Conservation (phyloP, 2,329 filamentous ascomycete genomes). For the Aureobasidium sp. region DNA sequence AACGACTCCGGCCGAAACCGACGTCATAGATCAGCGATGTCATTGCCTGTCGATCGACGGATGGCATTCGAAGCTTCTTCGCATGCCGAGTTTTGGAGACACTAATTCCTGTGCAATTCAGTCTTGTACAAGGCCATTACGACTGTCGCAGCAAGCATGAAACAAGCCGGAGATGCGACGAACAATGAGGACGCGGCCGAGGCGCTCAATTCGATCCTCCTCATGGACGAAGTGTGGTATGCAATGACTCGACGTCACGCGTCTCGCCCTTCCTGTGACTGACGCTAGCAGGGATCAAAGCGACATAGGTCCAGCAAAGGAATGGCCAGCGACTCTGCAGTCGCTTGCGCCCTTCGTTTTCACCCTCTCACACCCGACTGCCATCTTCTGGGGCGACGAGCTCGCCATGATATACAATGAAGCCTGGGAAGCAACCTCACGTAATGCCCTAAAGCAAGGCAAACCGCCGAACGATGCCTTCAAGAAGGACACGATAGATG, state of each 20-base stretch:
- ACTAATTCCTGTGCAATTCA: background rate
- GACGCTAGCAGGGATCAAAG: conserved; percentile 18
- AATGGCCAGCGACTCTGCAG: conserved; percentile 31
- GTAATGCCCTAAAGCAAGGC: conserved; percentile 31
- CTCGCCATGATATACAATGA: conserved; percentile 36
- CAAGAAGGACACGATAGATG: conserved; percentile 28
- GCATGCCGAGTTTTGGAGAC: background rate
- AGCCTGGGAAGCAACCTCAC: conserved; percentile 34
- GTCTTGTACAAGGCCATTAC: background rate
- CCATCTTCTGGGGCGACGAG: conserved; percentile 37
- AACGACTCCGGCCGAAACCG: background rate
- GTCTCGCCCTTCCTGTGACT: background rate
- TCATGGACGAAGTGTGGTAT: conserved; percentile 7
- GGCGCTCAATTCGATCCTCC: background rate
- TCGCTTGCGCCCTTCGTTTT: conserved; percentile 28
- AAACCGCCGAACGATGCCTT: conserved; percentile 28
- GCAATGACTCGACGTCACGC: background rate
- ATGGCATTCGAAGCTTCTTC: background rate
- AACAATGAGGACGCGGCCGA: background rate
- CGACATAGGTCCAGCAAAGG: conserved; percentile 27
- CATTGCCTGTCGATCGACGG: background rate
- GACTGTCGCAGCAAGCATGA: background rate
- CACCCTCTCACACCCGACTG: conserved; percentile 36
- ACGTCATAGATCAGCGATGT: background rate
- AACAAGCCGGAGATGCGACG: background rate